A percentile compares a stretch with the other conserved stretches of the same genome.
These are phyloP conservation scores for Cucurbita moschata DNA, from an alignment of 306 rosid species.

Conservation along the genomic window DNA sequence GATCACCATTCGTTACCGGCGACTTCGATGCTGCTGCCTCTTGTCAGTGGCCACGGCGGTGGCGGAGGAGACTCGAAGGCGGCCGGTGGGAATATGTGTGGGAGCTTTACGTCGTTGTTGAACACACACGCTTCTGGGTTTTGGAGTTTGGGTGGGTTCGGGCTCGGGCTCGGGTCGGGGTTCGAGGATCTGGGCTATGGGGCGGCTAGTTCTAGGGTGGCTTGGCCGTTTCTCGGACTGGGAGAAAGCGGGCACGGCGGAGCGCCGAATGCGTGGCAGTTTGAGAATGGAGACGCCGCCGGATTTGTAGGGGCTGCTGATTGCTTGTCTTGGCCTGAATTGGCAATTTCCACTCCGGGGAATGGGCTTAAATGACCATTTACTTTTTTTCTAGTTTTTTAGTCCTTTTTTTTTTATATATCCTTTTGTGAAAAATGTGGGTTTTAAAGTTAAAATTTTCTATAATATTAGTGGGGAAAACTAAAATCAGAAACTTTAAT, in stretches of 20 bases:
- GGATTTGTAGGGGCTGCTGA: conserved; percentile 47
- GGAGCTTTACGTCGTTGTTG: conserved; percentile 64
- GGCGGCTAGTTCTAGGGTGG: conserved; percentile 44
- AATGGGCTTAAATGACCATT: conserved; percentile 52
- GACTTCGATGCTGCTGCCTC: conserved; percentile 25
- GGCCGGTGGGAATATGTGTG: conserved; percentile 21
- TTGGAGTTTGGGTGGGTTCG: conserved; percentile 67
- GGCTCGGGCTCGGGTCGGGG: conserved; percentile 56
- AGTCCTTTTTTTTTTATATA: background rate
- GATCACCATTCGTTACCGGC: conserved; percentile 12
- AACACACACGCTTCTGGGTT: conserved; percentile 53
- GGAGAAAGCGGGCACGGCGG: conserved; percentile 29
- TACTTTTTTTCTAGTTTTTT: background rate
- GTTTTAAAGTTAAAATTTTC: background rate
- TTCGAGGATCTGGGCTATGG: conserved; percentile 53
- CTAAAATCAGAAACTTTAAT: background rate
- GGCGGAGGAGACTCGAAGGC: conserved; percentile 24
- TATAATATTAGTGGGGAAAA: background rate
- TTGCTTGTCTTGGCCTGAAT: conserved; percentile 82
- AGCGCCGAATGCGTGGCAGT: conserved; percentile 51
- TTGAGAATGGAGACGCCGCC: conserved; percentile 48
- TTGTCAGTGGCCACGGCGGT: conserved; percentile 13
- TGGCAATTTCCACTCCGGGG: conserved; percentile 77
- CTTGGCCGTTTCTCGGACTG: conserved; percentile 54
- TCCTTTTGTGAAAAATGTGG: background rate